Base-by-base conservation (phyloP, 2,329 filamentous ascomycete genomes). In the Phialocephala sp. region DNA sequence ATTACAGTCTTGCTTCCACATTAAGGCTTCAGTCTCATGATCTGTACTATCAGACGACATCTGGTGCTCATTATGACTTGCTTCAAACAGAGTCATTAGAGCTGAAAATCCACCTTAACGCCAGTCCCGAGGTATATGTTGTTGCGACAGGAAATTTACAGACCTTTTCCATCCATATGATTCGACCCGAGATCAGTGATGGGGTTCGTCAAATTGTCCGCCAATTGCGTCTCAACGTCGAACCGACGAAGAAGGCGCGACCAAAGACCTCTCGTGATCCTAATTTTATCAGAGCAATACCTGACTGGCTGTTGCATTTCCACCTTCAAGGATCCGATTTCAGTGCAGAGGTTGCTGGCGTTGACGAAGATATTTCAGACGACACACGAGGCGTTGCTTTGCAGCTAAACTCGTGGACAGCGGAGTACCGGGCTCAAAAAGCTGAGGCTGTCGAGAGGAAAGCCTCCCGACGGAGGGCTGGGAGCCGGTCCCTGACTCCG, bases 1-100 rank as follows among this genome's bases (percentile, higher is more conserved):
- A 97, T 75, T 99, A 99, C 78, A 92, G 91, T 5, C 81, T 99
- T 0, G 88, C 89, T 15, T 93, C 93, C 0, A 91, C 91, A 3
- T 88, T 96, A 76, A 86, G 95, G 55, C 82, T 98, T 65, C 90
- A 94, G 68, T 91, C 92, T 0, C 93, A 97, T 76, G 87, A 93
- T 69, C 84, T 99, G 0, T 99, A 98, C 77, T 99, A 99, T 76
- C 96, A 97, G 75, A 97, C 93, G 0, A 89, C 91, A 24, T 87
- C 88, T 11, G 91, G 93, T 5, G 87, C 89, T 66, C 90, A 93
- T 60, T 94, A 97, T 74, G 93, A 97, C 73, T 83, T 99, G 6
- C 85, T 98, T 2, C 88, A 93, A 41, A 96, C 91, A 0, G 94
- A 99, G 74, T 91, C 89, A 1, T 86, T 97, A 65, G 95, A 99